phyloP scores from a whole-genome alignment of 2,329 filamentous ascomycete genomes.

The Boeremia exigua region DNA sequence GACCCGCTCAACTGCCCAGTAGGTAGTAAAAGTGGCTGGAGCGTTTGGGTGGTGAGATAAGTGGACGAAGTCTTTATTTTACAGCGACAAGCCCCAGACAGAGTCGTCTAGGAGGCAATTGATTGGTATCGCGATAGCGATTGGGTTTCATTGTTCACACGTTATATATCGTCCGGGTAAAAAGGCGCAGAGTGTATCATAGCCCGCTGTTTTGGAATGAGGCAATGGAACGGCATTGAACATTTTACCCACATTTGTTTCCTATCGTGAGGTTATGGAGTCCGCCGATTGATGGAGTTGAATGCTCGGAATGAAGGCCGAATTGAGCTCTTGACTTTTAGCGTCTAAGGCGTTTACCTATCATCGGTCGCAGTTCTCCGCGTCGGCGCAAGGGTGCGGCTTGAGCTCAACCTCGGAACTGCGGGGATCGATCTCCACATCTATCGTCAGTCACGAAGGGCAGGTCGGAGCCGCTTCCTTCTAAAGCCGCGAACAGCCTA shows the following conservation, averaged over 20 bases:
- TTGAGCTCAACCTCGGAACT: constrained; percentile 15
- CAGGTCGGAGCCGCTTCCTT: constrained; percentile 23
- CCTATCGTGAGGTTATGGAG: neutral
- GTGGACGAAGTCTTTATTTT: neutral
- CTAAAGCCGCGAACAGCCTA: constrained; percentile 21
- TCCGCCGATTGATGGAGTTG: too few species aligned
- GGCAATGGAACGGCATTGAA: constrained; percentile 19
- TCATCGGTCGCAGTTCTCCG: constrained; percentile 6
- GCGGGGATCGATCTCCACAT: constrained; percentile 19
- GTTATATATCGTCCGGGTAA: constrained; percentile 35
- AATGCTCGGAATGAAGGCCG: neutral
- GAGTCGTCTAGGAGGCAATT: constrained; percentile 21
- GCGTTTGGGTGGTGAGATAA: neutral
- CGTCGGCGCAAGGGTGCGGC: constrained; percentile 7
- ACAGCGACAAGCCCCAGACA: constrained; percentile 19
- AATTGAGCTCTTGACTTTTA: constrained; percentile 2
- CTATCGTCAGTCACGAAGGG: constrained; percentile 19
- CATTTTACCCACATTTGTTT: constrained; percentile 7
- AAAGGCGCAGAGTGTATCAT: constrained; percentile 41
- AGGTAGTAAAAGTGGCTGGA: constrained; percentile 19
- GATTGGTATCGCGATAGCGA: constrained; percentile 14
- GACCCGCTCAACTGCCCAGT: constrained; percentile 52
- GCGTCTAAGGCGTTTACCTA: constrained; percentile 15
- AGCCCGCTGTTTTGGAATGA: constrained; percentile 29
- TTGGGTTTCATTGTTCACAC: constrained; percentile 30